Evolutionary conservation across 768 basidiomycete genomes (phyloP), one percentile per base, ranked within the genome.

Genomic region (Clathrus columnatus): DNA sequence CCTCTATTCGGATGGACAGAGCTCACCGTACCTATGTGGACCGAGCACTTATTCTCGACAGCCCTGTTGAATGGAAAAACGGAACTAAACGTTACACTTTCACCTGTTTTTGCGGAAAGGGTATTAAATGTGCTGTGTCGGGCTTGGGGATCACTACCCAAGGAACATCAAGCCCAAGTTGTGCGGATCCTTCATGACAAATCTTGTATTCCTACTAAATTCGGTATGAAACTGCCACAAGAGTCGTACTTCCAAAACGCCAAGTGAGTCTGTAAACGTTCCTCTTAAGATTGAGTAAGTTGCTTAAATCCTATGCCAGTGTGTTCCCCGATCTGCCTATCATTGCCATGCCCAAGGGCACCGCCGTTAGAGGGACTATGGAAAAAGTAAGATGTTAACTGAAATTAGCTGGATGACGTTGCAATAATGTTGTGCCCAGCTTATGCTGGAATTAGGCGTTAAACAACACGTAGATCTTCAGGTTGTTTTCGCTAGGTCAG

Each of bases 381-480:
- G 91, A 94, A 64, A 84, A 80, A 59, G 67, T 55, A 26, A 7
- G 32, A 16, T 20, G n/a, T 24, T 29, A 5, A 20, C 27, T 20
- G 29, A 5, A 30, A 14, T 3, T 11, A 5, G n/a, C 2, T 5
- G n/a, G 10, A 7, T 30, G n/a, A n/a, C 43, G 16, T 26, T 50
- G 16, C 26, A 16, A 30, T 24, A 51, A 52, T 7, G 7, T 26
- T 7, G 26, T n/a, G 14, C 2, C 26, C 26, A 55, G 54, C 18
- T 91, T 2, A 68, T 92, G 5, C 72, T 79, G 26, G 78, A 76
- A 1, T 70, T 97, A 0, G 95, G 92, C 10, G 90, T 97, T 10
- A 80, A 91, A 17, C 90, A 83, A 65, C 92, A 94, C 60, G 91
- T 97, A 6, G 89, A 97, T 57, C 74, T 97, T 1, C 93, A 97